Base-by-base conservation (phyloP, 177 flowering plant genomes). In the Vitis hybrid region DNA sequence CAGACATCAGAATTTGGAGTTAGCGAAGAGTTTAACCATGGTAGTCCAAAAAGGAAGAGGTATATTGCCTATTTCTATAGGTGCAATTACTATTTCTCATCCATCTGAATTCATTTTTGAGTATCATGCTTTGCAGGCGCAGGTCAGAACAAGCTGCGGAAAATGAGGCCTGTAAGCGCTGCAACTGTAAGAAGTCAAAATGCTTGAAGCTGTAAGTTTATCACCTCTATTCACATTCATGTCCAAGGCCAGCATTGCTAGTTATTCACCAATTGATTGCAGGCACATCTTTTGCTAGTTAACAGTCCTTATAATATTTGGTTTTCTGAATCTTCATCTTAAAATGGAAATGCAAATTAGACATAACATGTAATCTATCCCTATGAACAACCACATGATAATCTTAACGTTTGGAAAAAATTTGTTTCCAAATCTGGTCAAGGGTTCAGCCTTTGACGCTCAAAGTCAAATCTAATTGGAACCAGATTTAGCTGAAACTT, bases 121-220 rank as follows among this genome's bases (percentile, higher is more conserved):
- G 51, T 45, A 51, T 57, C 3, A 10, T 57, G 10, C 3, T 68
- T 70, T 70, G 68, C 81, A 81, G 85, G 68, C 66, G 33, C 50
- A 79, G 70, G 64, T 7, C 64, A 19, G 78, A 69, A 59, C 57
- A 48, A 62, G 55, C 16, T 67, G 79, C 67, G 68, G 82, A 74
- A 65, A 74, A 48, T 45, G 62, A 60, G 15, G 69, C 74, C 31
- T 82, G 85, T 77, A 81, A 85, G 73, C 85, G 83, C 31, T 85
- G 88, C 51, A 85, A 81, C 51, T 85, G 86, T 51, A 83, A 80
- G 78, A 79, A 75, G 62, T 83, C 88, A 51, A 83, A 81, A 66
- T 81, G 86, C 73, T 76, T 85, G 79, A 85, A 85, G 65, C 88
- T 85, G 88, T 85, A 78, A 83, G 86, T 74, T 58, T 19, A 45